Conservation (phyloP, 2,329 filamentous ascomycete genomes). For the Camptophora hylomeconis region DNA sequence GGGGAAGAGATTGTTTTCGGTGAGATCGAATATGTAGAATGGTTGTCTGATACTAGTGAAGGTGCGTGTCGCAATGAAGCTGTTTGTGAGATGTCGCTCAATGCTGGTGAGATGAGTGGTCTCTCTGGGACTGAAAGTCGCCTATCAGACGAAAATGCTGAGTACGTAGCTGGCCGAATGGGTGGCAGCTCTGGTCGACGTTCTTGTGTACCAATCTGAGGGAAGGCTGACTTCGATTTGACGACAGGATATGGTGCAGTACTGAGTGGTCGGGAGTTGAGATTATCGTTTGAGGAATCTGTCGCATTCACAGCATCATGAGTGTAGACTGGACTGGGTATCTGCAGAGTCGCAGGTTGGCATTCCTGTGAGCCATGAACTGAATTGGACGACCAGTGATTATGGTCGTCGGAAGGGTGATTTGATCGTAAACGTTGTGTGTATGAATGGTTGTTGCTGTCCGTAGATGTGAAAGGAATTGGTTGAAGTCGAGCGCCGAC, state of each 20-base stretch:
- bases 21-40: constrained; percentile 1
- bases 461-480: constrained; percentile 3
- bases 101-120: constrained; percentile 1
- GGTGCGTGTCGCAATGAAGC: not conserved
- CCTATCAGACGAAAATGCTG: not conserved
- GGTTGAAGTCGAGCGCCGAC: constrained; percentile 14
- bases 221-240: too few species aligned
- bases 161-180: constrained; percentile 1
- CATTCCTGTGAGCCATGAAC: too few species aligned
- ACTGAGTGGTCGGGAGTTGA: not conserved
- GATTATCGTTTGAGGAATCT: not conserved
- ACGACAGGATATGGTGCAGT: not conserved
- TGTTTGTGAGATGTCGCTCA: constrained; percentile 2
- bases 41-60: constrained; percentile 2
- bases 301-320: not conserved
- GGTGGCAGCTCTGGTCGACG: too few species aligned
- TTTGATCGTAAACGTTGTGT: too few species aligned
- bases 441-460: constrained; percentile 1
- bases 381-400: too few species aligned
- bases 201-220: too few species aligned
- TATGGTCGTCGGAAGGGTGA: too few species aligned
- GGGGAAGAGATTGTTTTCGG: constrained; percentile 1
- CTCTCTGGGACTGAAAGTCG: not conserved
- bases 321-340: not conserved
- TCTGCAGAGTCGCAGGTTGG: too few species aligned